Percentiles rank a stretch among this genome's conserved stretches.
Conservation (phyloP, 495 filamentous ascomycete species). For the Pyronema domesticum region DNA sequence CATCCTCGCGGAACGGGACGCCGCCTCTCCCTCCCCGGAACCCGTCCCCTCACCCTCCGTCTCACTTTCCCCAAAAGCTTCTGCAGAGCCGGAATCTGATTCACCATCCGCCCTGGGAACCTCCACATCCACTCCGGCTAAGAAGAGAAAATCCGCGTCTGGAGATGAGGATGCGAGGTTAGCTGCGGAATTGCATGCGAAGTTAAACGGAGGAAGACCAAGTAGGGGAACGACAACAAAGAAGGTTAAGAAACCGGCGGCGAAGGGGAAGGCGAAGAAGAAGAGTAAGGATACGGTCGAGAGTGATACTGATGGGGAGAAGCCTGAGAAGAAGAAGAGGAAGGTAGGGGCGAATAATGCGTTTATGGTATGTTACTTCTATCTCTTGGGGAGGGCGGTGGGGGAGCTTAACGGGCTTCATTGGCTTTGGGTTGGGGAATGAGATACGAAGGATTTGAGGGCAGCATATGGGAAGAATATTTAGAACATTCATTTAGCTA, state of each 20-base stretch:
- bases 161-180: slow-evolving; percentile 67
- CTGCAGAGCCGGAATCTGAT: not conserved
- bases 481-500: not conserved
- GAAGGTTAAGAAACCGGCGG: slow-evolving; percentile 33
- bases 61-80: not conserved
- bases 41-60: not conserved
- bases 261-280: slow-evolving; percentile 44
- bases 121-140: slow-evolving; percentile 25
- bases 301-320: slow-evolving; percentile 36
- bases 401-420: no score
- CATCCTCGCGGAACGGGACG: slow-evolving; percentile 38
- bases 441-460: no score
- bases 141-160: slow-evolving; percentile 38
- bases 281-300: slow-evolving; percentile 69
- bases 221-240: slow-evolving; percentile 40
- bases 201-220: slow-evolving; percentile 60
- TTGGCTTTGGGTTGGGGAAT: no score
- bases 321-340: slow-evolving; percentile 31
- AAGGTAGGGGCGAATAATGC: slow-evolving; percentile 46
- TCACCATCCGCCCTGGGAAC: not conserved
- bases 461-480: no score
- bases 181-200: slow-evolving; percentile 75
- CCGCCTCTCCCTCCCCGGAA: slow-evolving; percentile 22
- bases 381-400: not conserved
- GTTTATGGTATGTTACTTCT: slow-evolving; percentile 37